These are phyloP conservation scores for Trichodelitschia bisporula DNA, from an alignment of 495 filamentous ascomycete species.

Conservation along the genomic window DNA sequence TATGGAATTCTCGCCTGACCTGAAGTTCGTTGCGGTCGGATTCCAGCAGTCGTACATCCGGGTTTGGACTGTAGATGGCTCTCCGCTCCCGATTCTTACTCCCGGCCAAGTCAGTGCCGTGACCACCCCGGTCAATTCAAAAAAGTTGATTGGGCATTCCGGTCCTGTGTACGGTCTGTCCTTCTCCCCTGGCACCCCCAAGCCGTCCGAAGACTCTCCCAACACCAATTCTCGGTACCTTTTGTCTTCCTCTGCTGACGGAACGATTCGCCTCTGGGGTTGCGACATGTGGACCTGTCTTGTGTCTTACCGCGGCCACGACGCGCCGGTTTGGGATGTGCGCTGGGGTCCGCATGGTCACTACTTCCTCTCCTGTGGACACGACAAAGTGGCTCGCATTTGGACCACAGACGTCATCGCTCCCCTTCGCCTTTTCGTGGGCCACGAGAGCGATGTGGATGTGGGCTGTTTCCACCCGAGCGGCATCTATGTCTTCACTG, in stretches of 20 bases:
- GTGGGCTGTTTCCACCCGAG: conserved; percentile 79
- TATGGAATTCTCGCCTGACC: conserved; percentile 81
- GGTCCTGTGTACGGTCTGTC: conserved; percentile 72
- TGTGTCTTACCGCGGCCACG: conserved; percentile 79
- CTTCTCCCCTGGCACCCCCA: conserved; percentile 55
- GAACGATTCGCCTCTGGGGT: conserved; percentile 75
- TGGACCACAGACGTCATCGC: conserved; percentile 83
- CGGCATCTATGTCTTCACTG: conserved; percentile 75
- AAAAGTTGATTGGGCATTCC: conserved; percentile 77
- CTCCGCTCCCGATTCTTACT: conserved; percentile 27
- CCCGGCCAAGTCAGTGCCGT: conserved; percentile 5
- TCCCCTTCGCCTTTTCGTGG: conserved; percentile 66
- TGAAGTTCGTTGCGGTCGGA: conserved; percentile 58
- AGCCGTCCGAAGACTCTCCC: conserved; percentile 32
- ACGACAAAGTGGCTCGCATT: conserved; percentile 72
- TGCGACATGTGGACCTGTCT: conserved; percentile 72
- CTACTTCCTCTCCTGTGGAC: conserved; percentile 72
- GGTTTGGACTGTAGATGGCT: conserved; percentile 71
- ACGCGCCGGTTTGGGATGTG: conserved; percentile 68
- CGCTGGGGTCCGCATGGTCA: conserved; percentile 85
- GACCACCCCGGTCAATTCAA: conserved; percentile 32
- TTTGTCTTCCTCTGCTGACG: conserved; percentile 70
- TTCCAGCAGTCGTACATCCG: conserved; percentile 88
- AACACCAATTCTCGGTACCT: conserved; percentile 29
- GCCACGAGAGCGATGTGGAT: conserved; percentile 76